Base-by-base conservation (phyloP, 208 protist species). In the Crithidia expoeki region DNA sequence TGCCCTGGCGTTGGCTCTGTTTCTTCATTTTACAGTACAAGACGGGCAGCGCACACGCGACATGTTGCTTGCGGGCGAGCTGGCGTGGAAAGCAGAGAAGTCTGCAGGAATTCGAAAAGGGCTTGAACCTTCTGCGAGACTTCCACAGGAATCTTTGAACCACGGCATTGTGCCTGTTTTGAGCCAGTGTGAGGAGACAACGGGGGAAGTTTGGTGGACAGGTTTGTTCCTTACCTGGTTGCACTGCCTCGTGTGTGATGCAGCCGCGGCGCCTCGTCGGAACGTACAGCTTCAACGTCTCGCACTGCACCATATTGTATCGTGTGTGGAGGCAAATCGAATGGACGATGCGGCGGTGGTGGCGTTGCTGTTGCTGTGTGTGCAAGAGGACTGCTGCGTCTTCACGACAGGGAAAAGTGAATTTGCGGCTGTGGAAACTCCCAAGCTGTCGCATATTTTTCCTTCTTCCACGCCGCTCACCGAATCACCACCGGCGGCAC, bases 1-100 rank as follows among this genome's bases (percentile, higher is more conserved):
- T 1, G 2, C 14, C 1, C 12, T 59, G 1, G 53, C 27, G 9
- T 25, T 59, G 0, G 14, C 53, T 7, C 19, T 59, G 21, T 59
- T 23, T n/a, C 53, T 59, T 23, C 53, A 42, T n/a, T 59, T 59
- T 23, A 32, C 6, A 2, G 53, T 21, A 27, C 28, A 42, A n/a
- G 53, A 59, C 33, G 23, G 9, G 32, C 53, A 42, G n/a, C 53
- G 53, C 32, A 59, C 33, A n/a, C 32, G 32, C 6, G 53, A 59
- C n/a, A 27, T 42, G 53, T 19, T 59, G 4, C 53, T 59, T 17
- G 2, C 12, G 19, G 0, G 5, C 25, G 53, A 59, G 33, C 16
- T 59, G 2, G 11, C 53, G 53, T 23, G 12, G 53, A 59, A 25
- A 19, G 53, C 53, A 19, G 32, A 33, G 27, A 14, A 12, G 28